Conservation (phyloP, 2,329 filamentous ascomycete genomes). For the Falciphora oryzae region DNA sequence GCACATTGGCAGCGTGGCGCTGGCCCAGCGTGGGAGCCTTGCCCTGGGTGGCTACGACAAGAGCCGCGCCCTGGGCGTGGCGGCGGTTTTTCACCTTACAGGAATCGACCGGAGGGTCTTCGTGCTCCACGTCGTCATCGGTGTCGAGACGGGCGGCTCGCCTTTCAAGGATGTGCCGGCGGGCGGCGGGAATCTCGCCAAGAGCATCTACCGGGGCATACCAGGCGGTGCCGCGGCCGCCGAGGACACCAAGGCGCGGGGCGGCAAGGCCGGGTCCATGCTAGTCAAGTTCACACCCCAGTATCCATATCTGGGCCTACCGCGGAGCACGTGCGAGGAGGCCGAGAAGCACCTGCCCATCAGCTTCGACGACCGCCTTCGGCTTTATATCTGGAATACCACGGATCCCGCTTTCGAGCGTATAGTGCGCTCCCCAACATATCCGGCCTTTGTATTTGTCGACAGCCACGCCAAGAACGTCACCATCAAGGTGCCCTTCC, state of each 20-base stretch:
- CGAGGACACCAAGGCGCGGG: too few species aligned
- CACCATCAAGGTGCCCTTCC: constrained; percentile 37
- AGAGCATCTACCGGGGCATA: constrained; percentile 14
- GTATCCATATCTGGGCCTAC: constrained; percentile 33
- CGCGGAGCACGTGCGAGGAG: constrained; percentile 31
- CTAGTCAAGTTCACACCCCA: constrained; percentile 19
- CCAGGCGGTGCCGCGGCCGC: neutral
- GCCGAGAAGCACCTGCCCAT: constrained; percentile 32
- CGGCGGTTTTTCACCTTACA: constrained; percentile 19
- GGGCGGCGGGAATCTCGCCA: neutral
- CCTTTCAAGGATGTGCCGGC: constrained; percentile 17
- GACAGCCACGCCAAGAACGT: constrained; percentile 26
- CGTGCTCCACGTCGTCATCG: constrained; percentile 18
- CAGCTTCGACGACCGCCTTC: constrained; percentile 26
- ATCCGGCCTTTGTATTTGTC: constrained; percentile 33
- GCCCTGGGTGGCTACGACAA: constrained; percentile 29
- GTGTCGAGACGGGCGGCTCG: constrained; percentile 17
- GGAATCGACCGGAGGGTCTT: constrained; percentile 12
- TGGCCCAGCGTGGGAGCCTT: constrained; percentile 23
- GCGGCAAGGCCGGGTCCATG: too few species aligned
- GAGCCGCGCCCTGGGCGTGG: constrained; percentile 23
- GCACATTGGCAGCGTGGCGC: constrained; percentile 27
- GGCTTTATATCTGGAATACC: constrained; percentile 36
- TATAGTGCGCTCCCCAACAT: constrained; percentile 35
- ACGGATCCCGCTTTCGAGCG: constrained; percentile 25